A percentile compares a stretch with the other conserved stretches of the same genome.
Conservation (phyloP, 1,139 yeast species). For the Kodamaea arcana region DNA sequence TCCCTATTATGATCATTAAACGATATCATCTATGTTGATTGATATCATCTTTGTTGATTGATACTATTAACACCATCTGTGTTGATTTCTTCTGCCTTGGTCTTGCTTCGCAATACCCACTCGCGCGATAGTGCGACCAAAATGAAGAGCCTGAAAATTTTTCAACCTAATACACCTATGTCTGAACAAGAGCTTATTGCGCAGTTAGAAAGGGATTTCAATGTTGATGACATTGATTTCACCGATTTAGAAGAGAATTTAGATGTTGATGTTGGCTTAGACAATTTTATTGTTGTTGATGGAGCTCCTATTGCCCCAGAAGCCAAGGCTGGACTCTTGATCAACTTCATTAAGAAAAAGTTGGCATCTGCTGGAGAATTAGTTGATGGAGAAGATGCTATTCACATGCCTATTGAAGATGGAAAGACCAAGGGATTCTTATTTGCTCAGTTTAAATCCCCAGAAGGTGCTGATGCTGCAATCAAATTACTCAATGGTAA, state of each 20-base stretch:
- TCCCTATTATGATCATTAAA: too few relatives aligned
- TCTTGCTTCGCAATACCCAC: neutral
- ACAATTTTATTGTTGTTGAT: constrained; percentile 80
- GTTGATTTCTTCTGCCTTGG: neutral
- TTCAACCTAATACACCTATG: constrained; percentile 14
- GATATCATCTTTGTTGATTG: too few relatives aligned
- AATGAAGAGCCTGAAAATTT: constrained; percentile 7
- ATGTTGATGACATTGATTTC: constrained; percentile 68
- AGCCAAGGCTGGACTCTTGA: constrained; percentile 75
- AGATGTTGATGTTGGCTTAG: constrained; percentile 61
- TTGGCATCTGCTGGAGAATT: constrained; percentile 68
- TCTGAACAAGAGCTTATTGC: constrained; percentile 18
- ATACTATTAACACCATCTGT: too few relatives aligned
- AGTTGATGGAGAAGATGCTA: constrained; percentile 62
- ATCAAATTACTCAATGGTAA: constrained; percentile 79
- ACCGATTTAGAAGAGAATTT: constrained; percentile 81
- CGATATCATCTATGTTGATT: too few relatives aligned
- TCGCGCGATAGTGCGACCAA: constrained; percentile 3
- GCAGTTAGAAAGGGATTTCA: constrained; percentile 47
- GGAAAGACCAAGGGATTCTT: constrained; percentile 85
- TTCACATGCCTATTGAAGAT: constrained; percentile 76
- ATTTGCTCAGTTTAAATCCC: constrained; percentile 75
- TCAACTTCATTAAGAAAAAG: constrained; percentile 80
- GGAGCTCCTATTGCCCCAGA: constrained; percentile 97
- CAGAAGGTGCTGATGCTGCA: constrained; percentile 71